Conservation (phyloP, 2,329 filamentous ascomycete species). For the Didymella segeticola region DNA sequence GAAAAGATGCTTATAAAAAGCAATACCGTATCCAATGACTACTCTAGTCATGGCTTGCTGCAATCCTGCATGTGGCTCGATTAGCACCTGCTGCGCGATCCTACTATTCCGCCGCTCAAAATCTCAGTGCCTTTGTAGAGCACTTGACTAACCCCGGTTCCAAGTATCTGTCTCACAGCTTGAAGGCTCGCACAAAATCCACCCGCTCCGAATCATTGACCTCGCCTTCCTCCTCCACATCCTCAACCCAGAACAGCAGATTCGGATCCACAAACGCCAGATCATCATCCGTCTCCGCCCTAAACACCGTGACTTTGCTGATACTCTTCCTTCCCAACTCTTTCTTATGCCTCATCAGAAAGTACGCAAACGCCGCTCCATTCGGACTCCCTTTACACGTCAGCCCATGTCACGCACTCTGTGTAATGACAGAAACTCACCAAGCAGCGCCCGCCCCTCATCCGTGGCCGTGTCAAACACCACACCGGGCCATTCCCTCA, state of each 20-base stretch:
- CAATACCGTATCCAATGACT: no score
- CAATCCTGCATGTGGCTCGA: no score
- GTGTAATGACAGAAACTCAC: no score
- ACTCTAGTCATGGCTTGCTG: no score
- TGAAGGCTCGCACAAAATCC: no score
- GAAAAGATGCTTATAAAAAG: no score
- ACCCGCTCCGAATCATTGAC: neutral
- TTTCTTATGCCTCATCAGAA: slow-evolving; percentile 28
- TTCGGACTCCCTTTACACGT: slow-evolving; percentile 28
- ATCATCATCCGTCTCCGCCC: slow-evolving; percentile 19
- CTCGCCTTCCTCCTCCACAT: neutral
- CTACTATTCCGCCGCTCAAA: no score
- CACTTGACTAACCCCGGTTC: neutral
- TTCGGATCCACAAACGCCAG: slow-evolving; percentile 21
- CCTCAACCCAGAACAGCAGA: slow-evolving; percentile 22
- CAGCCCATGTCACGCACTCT: no score
- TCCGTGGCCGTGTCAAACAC: slow-evolving; percentile 20
- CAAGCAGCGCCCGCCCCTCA: slow-evolving; percentile 26
- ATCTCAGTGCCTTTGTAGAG: no score
- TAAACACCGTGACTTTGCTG: slow-evolving; percentile 21
- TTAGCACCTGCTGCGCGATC: no score
- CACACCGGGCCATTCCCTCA: slow-evolving; percentile 28
- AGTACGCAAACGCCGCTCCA: slow-evolving; percentile 31
- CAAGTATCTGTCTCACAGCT: neutral
- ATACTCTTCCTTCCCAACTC: slow-evolving; percentile 28